Conservation (phyloP, 148 eudicot genomes). For the Salicornia ramosissima region DNA sequence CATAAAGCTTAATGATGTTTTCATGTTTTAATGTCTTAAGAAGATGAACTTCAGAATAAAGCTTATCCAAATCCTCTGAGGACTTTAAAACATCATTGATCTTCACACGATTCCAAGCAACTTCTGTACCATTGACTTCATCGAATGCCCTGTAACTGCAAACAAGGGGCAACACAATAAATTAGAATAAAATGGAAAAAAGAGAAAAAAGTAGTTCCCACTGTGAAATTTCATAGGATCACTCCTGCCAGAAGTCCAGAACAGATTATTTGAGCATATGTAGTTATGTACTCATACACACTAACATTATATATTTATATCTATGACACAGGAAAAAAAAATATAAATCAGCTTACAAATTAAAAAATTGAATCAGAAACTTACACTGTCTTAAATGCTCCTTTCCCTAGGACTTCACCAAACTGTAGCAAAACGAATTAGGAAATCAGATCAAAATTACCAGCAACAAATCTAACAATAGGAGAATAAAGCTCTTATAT, state of each 20-base stretch:
- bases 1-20: conserved; percentile 68
- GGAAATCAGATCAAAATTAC: too few species aligned
- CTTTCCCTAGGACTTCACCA: conserved; percentile 75
- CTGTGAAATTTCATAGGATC: neutral
- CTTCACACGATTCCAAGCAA: conserved; percentile 87
- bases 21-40: conserved; percentile 72
- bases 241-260: neutral
- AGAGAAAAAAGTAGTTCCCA: neutral
- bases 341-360: neutral
- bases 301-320: neutral
- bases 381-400: conserved; percentile 91
- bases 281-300: neutral
- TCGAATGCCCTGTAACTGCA: conserved; percentile 85
- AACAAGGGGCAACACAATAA: neutral
- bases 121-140: conserved; percentile 82
- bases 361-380: conserved; percentile 27
- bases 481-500: conserved; percentile 6
- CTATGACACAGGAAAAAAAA: neutral
- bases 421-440: conserved; percentile 44
- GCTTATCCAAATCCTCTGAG: conserved; percentile 62
- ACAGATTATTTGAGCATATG: neutral
- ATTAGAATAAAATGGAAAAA: neutral
- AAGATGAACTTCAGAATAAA: conserved; percentile 72
- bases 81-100: conserved; percentile 59
- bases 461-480: conserved; percentile 3